Percentiles rank a stretch among this genome's conserved stretches.
These are phyloP conservation scores for Lomentospora prolificans DNA, from an alignment of 2,329 filamentous ascomycete species.

Conservation along the genomic window DNA sequence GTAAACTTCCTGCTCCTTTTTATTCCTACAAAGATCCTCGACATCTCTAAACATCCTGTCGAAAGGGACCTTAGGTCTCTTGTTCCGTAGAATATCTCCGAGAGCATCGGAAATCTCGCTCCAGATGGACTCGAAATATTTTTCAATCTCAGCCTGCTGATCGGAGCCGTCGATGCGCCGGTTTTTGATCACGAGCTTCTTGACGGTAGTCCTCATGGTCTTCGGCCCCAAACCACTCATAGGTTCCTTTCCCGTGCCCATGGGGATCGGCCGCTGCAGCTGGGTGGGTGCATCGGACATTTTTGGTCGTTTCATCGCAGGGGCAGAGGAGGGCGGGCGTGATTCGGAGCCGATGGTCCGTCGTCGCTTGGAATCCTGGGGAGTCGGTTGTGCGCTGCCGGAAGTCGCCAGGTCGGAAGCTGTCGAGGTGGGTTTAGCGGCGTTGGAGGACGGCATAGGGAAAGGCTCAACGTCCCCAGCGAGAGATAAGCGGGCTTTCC, in stretches of 20 bases:
- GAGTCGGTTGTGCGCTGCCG: neutral
- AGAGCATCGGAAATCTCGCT: slow-evolving; percentile 65
- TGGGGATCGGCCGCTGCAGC: neutral
- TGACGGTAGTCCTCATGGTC: slow-evolving; percentile 40
- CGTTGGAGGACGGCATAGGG: neutral
- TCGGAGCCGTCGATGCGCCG: slow-evolving; percentile 52
- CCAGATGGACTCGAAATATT: slow-evolving; percentile 72
- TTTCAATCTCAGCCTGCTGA: slow-evolving; percentile 50
- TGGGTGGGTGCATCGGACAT: neutral
- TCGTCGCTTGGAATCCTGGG: neutral
- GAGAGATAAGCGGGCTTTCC: neutral
- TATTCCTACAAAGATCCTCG: slow-evolving; percentile 81
- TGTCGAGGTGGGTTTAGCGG: neutral
- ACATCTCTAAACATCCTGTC: slow-evolving; percentile 85
- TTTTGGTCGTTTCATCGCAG: neutral
- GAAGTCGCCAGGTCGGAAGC: neutral
- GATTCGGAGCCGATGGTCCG: neutral
- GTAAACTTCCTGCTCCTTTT: slow-evolving; percentile 59
- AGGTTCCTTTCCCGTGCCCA: slow-evolving; percentile 2
- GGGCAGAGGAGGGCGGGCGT: neutral
- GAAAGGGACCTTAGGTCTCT: slow-evolving; percentile 58
- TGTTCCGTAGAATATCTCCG: slow-evolving; percentile 58
- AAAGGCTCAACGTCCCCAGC: neutral
- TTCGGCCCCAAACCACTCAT: slow-evolving; percentile 28
- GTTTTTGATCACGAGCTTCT: slow-evolving; percentile 89